phyloP scores from a whole-genome alignment of 192 early-diverging fungal genomes.

The Mortierella alpina region DNA sequence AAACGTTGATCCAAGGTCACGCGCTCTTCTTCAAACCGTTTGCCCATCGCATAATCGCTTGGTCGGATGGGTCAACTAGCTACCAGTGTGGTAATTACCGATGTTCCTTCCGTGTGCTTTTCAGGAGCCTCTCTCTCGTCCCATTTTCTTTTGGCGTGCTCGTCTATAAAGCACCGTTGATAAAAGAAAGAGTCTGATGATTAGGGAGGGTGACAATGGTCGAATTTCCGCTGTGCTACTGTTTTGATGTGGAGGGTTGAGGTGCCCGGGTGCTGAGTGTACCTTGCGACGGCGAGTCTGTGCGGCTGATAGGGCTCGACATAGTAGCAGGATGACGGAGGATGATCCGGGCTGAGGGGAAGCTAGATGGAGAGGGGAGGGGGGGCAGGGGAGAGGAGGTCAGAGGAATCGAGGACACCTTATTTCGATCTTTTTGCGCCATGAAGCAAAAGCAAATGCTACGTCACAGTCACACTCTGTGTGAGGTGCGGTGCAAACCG shows the following conservation, averaged over 20 bases:
- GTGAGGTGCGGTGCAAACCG: too few relatives aligned
- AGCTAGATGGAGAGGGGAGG: neutral
- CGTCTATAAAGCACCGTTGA: conserved; percentile 11
- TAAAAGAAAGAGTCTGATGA: neutral
- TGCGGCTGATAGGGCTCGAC: conserved; percentile 37
- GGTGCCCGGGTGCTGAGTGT: neutral
- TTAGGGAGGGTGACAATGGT: neutral
- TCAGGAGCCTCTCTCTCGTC: conserved; percentile 31
- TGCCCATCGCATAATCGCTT: too few relatives aligned
- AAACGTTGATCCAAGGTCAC: too few relatives aligned
- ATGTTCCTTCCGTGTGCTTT: conserved; percentile 21
- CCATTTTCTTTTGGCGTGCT: conserved; percentile 44
- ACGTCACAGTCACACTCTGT: too few relatives aligned
- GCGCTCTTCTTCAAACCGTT: too few relatives aligned
- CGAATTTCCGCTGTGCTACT: neutral
- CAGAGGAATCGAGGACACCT: neutral
- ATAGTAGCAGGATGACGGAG: neutral
- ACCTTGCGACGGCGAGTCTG: conserved; percentile 35
- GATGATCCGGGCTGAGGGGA: neutral
- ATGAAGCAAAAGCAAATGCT: neutral
- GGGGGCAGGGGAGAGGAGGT: conserved; percentile 4
- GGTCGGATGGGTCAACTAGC: too few relatives aligned
- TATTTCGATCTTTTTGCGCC: neutral
- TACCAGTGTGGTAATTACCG: conserved; percentile 5
- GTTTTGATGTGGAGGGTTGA: neutral